These are phyloP conservation scores for Besnoitia besnoiti DNA, from an alignment of 169 alveolate species.

Conservation along the genomic window DNA sequence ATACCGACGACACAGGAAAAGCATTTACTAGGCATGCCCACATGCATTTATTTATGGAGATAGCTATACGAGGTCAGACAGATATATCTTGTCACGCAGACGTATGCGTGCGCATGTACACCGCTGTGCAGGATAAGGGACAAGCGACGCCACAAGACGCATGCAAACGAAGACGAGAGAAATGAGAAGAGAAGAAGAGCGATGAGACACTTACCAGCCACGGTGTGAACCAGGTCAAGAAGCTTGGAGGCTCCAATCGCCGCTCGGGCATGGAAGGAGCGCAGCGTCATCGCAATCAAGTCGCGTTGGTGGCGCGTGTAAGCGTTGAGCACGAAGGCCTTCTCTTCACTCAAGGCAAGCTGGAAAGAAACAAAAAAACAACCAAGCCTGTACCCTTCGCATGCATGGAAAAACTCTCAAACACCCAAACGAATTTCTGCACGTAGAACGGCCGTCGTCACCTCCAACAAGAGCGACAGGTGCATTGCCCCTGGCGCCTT, in stretches of 20 bases:
- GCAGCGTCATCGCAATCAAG: conserved; percentile 5
- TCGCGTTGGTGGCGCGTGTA: conserved; percentile 37
- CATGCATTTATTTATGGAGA: too few relatives aligned
- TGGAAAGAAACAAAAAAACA: not conserved
- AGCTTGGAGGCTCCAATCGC: not conserved
- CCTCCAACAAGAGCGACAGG: too few relatives aligned
- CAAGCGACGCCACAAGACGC: too few relatives aligned
- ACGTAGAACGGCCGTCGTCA: too few relatives aligned
- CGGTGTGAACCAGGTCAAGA: not conserved
- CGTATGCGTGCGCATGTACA: not conserved
- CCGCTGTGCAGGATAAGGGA: not conserved
- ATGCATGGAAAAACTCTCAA: not conserved
- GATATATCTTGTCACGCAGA: too few relatives aligned
- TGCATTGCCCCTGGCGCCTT: too few relatives aligned
- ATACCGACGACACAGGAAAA: not conserved
- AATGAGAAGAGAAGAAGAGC: not conserved
- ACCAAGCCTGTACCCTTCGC: not conserved
- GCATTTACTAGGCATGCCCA: too few relatives aligned
- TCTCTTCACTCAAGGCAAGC: not conserved
- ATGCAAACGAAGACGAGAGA: too few relatives aligned
- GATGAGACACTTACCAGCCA: conserved; percentile 2
- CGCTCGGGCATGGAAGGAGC: conserved; percentile 36
- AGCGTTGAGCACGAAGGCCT: not conserved
- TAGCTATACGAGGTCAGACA: too few relatives aligned
- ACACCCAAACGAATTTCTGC: not conserved